Evolutionary conservation across 345 rosid species (phyloP).

Genomic region (Salix arbutifolia): DNA sequence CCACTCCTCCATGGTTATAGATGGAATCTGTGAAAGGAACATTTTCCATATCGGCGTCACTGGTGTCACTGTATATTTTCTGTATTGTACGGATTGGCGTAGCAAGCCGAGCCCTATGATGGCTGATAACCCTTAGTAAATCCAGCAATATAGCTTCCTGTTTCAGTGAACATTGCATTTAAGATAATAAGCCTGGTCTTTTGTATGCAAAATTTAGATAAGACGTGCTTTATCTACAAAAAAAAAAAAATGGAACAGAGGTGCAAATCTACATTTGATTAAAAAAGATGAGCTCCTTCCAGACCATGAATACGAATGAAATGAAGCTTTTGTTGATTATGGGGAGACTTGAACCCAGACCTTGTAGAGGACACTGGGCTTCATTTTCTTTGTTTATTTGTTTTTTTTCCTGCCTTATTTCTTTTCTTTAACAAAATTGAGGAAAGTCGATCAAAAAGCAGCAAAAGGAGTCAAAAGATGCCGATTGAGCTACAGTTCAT

Average conservation of each 20-base stretch:
- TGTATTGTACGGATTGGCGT: conserved; percentile 29
- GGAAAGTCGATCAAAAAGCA: too few relatives aligned
- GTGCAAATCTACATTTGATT: too few relatives aligned
- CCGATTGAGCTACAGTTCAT: too few relatives aligned
- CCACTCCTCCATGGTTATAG: conserved; percentile 8
- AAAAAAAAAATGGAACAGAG: too few relatives aligned
- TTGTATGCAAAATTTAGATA: too few relatives aligned
- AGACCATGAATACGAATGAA: background rate
- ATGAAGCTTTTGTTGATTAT: background rate
- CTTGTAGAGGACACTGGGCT: too few relatives aligned
- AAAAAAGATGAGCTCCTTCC: background rate
- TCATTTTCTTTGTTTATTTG: too few relatives aligned
- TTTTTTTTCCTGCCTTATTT: too few relatives aligned
- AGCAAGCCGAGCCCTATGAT: conserved; percentile 30
- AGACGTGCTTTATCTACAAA: too few relatives aligned
- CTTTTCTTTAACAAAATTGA: too few relatives aligned
- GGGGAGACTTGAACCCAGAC: too few relatives aligned
- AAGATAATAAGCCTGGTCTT: background rate
- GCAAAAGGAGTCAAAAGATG: too few relatives aligned
- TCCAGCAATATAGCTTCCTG: conserved; percentile 32
- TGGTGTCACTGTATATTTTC: conserved; percentile 18
- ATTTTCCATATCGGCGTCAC: conserved; percentile 27
- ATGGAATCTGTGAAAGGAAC: conserved; percentile 23
- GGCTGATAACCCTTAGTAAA: conserved; percentile 32
- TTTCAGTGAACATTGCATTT: background rate